Base-by-base conservation (phyloP, 768 basidiomycete species). In the Cytidiella melzeri region DNA sequence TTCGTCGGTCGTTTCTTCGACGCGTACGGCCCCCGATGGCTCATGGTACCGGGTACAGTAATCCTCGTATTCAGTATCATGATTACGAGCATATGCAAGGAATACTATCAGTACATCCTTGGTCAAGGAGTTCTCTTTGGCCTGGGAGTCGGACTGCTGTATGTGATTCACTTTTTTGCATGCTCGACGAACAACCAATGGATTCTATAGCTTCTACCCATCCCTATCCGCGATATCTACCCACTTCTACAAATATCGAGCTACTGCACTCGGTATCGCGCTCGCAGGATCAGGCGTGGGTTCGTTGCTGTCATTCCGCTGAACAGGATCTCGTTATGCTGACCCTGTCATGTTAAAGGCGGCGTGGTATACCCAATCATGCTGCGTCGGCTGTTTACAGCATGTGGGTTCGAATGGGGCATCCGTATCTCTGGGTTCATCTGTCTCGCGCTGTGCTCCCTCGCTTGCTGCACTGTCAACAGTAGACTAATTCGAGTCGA, bases 231-330 rank as follows among this genome's bases (percentile, higher is more conserved):
- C 81, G 45, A 72, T 87, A 9, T 76, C 83, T 0, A 87, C 81
- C 1, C 73, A 81, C 61, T 90, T 87, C 65, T 58, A 61, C 42
- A 74, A 73, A 53, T 80, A 81, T 53, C 76, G 86, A 12, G 84
- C 83, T 3, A 81, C 87, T 2, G 85, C 87, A 0, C 68, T 85
- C 30, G 88, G 88, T 2, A 67, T 91, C 48, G 81, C 79, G 12
- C 71, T 77, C 1, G 77, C 84, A 25, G 87, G 87, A n/a, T 81
- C 81, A 19, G 76, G 83, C 50, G 61, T 77, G 48, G 83, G 83
- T 81, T 4, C 5, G 58, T 50, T 4, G 18, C 15, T 11, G 7
- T 5, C 23, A 43, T 43, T n/a, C n/a, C n/a, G n/a, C n/a, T n/a
- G n/a, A n/a, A 18, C n/a, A 21, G 20, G 13, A 18, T n/a, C 21